A percentile compares a stretch with the other conserved stretches of the same genome.
phyloP scores from a whole-genome alignment of 176 grass and related monocot species.

The Chrysopogon serrulatus region DNA sequence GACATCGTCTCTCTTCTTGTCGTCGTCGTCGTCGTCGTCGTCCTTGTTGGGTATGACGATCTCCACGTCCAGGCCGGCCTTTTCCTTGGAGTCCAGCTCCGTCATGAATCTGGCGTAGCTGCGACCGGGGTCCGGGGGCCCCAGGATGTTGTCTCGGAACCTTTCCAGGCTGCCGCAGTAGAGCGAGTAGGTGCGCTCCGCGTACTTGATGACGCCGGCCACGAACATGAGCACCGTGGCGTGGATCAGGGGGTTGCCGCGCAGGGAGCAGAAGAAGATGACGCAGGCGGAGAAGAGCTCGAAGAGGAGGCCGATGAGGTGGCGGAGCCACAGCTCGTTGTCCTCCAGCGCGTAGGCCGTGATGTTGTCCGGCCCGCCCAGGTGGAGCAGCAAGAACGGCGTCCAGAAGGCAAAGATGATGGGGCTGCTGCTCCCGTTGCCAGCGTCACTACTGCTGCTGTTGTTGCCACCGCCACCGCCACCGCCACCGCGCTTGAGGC shows the following conservation, averaged over 20 bases:
- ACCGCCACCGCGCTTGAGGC: neutral
- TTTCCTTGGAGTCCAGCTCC: neutral
- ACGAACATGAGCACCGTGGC: constrained; percentile 8
- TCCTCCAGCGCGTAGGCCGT: constrained; percentile 40
- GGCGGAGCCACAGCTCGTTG: constrained; percentile 20
- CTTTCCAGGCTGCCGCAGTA: neutral
- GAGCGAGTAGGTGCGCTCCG: constrained; percentile 10
- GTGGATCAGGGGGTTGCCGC: neutral
- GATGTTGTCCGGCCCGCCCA: constrained; percentile 50
- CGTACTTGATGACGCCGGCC: neutral
- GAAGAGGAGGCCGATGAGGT: constrained; percentile 13
- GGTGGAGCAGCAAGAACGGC: constrained; percentile 48
- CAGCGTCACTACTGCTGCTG: no score
- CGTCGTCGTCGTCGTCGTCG: no score
- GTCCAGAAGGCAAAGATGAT: constrained; percentile 24
- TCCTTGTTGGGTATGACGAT: neutral
- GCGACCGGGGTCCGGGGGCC: neutral
- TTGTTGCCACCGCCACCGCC: neutral
- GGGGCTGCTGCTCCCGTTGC: neutral
- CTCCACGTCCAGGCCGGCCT: neutral
- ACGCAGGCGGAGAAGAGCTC: neutral
- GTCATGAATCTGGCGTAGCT: neutral
- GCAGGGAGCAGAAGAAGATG: neutral
- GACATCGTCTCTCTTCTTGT: neutral
- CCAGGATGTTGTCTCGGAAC: neutral